These are phyloP conservation scores for Backusella tuberculispora DNA, from an alignment of 192 early-diverging fungal species.

Conservation along the genomic window DNA sequence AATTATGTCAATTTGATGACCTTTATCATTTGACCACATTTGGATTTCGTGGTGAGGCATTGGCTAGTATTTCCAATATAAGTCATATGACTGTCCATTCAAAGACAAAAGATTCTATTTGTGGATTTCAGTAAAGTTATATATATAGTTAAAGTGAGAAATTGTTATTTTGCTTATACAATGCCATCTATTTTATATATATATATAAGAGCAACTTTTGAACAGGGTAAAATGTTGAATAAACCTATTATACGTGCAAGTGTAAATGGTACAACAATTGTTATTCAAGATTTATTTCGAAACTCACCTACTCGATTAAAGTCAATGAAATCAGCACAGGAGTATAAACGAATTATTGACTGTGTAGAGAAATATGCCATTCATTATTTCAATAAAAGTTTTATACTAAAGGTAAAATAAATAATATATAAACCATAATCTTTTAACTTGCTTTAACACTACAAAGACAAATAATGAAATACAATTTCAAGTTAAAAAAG, in stretches of 20 bases:
- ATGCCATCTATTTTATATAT: neutral
- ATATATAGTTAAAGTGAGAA: neutral
- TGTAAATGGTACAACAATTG: neutral
- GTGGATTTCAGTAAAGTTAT: slow-evolving; percentile 7
- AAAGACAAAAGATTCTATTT: neutral
- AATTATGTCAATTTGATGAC: slow-evolving; percentile 79
- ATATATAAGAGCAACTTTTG: neutral
- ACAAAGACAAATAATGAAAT: neutral
- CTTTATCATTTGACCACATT: slow-evolving; percentile 71
- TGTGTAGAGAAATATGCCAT: slow-evolving; percentile 16
- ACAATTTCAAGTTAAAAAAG: neutral
- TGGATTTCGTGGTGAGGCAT: slow-evolving; percentile 93
- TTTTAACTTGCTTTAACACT: neutral
- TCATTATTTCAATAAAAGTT: neutral
- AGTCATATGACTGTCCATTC: neutral
- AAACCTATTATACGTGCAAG: slow-evolving; percentile 9
- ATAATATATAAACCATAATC: too few relatives aligned
- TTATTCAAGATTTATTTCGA: slow-evolving; percentile 16
- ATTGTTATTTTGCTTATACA: neutral
- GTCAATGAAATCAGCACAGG: neutral
- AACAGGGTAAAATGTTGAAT: neutral
- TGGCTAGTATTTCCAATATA: slow-evolving; percentile 38
- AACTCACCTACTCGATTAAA: slow-evolving; percentile 9
- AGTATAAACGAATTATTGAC: neutral
- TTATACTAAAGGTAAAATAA: neutral